phyloP scores from a whole-genome alignment of 805 yeast species.

The Pichia deserticola region DNA sequence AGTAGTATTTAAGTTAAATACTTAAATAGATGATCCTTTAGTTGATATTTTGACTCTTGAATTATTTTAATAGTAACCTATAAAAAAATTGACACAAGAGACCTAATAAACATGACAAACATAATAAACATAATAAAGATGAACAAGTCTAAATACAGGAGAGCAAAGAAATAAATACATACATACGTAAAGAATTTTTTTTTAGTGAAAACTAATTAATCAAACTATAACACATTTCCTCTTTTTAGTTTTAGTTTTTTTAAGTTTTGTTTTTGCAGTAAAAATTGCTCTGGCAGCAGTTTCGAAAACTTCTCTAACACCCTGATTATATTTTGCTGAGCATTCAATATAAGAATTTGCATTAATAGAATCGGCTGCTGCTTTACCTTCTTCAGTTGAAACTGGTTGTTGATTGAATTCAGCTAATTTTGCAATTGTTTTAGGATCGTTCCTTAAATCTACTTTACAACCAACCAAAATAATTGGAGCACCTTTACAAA shows the following conservation, averaged over 20 bases:
- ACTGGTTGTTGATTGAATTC: conserved; percentile 78
- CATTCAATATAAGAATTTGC: conserved; percentile 84
- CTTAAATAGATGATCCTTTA: no score
- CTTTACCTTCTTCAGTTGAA: conserved; percentile 71
- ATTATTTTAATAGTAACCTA: no score
- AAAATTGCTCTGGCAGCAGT: conserved; percentile 89
- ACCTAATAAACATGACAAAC: no score
- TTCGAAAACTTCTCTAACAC: conserved; percentile 89
- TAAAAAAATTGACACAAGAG: no score
- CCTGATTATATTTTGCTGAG: conserved; percentile 85
- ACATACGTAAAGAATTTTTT: not conserved
- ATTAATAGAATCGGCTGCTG: conserved; percentile 83
- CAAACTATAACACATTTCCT: conserved; percentile 65
- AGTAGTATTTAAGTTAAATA: no score
- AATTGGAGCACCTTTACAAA: conserved; percentile 92
- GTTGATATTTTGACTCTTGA: no score
- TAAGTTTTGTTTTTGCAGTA: conserved; percentile 53
- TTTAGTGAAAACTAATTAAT: not conserved
- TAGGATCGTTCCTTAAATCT: conserved; percentile 78
- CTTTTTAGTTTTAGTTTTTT: not conserved
- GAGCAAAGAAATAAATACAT: not conserved
- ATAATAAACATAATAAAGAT: no score
- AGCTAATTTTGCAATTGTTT: conserved; percentile 66
- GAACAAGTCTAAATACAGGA: no score
- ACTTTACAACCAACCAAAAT: conserved; percentile 88